Base-by-base conservation (phyloP, 2,329 filamentous ascomycete species). In the Aspergillus sp. region DNA sequence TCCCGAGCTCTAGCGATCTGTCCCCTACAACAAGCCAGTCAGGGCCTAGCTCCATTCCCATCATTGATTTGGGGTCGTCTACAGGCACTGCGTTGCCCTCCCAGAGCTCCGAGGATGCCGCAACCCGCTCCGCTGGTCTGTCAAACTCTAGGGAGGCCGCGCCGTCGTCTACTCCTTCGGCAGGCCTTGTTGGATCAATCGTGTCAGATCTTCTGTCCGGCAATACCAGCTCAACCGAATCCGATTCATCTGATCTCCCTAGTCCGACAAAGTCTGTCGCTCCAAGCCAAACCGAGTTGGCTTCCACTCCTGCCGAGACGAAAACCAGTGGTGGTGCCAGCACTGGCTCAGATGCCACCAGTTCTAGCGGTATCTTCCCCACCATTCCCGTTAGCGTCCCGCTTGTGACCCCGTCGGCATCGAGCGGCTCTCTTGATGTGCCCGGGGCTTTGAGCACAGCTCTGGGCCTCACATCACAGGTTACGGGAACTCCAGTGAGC, bases 361-460 rank as follows among this genome's bases (percentile, higher is more conserved):
- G 49, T 22, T 51, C 55, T 22, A 26, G 31, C 11, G 46, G 47
- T 32, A 46, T 60, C 18, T 55, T 62, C 31, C 59, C 69, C 22
- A 69, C 65, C 7, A 69, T 72, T 14, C 58, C 69, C n/a, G 61
- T 71, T 32, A 73, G 68, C 53, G 63, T 72, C 52, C 69, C 70
- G 32, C 59, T 59, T 36, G 58, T 63, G 36, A 66, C 65, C 1
- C 60, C 61, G 26, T 42, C 45, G n/a, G 20, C 22, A 2, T 47
- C 52, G 9, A 52, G 45, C 12, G 56, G 52, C 18, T 56, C 57
- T 42, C 36, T 42, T 45, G 31, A 62, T 11, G 39, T 67, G n/a
- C 52, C 55, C 6, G 54, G 55, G 26, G 20, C 31, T 22, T 49
- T 42, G 36, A 57, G 63, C 29, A 47, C 59, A 29, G 59, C 56